phyloP scores from a whole-genome alignment of 2,329 filamentous ascomycete species.

The Emmonsia crescens region DNA sequence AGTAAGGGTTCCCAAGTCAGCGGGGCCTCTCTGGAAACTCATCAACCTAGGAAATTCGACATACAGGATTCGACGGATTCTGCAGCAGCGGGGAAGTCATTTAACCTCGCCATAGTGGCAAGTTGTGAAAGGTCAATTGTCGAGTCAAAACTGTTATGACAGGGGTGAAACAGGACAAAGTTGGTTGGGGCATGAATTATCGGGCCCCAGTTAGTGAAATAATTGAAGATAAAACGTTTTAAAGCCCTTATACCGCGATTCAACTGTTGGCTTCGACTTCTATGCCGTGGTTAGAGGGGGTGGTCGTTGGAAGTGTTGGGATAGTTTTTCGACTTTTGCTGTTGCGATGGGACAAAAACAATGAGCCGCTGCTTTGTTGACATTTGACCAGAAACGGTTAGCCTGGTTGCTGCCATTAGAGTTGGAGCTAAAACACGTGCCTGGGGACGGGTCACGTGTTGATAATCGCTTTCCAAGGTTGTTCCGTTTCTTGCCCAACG shows the following conservation, averaged over 20 bases:
- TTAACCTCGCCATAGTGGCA: slow-evolving; percentile 38
- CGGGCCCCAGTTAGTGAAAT: neutral
- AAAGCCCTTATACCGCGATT: neutral
- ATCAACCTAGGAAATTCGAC: slow-evolving; percentile 14
- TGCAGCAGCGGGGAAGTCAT: slow-evolving; percentile 34
- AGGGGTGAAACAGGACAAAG: neutral
- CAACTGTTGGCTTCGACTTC: neutral
- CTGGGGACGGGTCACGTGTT: neutral
- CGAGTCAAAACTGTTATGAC: neutral
- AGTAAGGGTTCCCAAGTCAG: neutral
- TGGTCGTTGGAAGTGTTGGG: neutral
- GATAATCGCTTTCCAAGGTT: slow-evolving; percentile 1
- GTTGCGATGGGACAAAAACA: slow-evolving; percentile 11
- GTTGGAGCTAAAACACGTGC: neutral
- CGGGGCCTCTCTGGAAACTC: neutral
- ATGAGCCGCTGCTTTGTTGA: slow-evolving; percentile 25
- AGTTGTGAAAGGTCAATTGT: neutral
- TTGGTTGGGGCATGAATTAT: slow-evolving; percentile 1
- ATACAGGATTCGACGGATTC: slow-evolving; percentile 41
- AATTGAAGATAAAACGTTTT: neutral
- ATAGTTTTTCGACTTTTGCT: neutral
- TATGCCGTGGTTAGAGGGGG: neutral
- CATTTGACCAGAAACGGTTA: slow-evolving; percentile 24
- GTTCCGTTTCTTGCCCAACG: no score
- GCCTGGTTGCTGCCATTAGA: slow-evolving; percentile 6